Evolutionary conservation across 2,329 filamentous ascomycete species (phyloP).

Genomic region (Alternaria postmessia): DNA sequence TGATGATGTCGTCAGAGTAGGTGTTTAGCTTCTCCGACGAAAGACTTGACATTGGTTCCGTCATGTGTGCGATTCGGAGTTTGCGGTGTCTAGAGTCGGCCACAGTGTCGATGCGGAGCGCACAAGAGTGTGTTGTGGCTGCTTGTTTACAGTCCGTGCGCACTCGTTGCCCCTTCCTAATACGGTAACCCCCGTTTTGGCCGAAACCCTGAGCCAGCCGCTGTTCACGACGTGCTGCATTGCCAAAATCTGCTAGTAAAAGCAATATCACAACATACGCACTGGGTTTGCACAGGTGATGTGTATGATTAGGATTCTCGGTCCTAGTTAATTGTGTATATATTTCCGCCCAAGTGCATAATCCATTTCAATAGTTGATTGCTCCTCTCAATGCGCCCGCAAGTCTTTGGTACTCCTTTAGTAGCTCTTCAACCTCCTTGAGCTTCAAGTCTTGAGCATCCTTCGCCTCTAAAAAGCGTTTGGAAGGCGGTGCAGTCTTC

Average conservation of each 20-base stretch:
- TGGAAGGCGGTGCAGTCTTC: constrained; percentile 57
- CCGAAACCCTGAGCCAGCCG: background rate
- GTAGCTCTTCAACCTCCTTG: constrained; percentile 58
- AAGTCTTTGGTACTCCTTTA: constrained; percentile 55
- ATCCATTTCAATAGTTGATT: constrained; percentile 45
- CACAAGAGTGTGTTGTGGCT: constrained; percentile 19
- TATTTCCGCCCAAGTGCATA: background rate
- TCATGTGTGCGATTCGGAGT: constrained; percentile 30
- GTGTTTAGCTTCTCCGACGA: constrained; percentile 44
- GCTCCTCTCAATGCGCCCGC: constrained; percentile 55
- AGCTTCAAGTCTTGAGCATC: constrained; percentile 57
- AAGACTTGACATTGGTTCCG: constrained; percentile 42
- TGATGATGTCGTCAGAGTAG: constrained; percentile 25
- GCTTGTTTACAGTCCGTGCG: constrained; percentile 25
- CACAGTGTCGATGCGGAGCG: constrained; percentile 23
- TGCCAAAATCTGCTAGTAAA: background rate
- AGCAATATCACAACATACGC: background rate
- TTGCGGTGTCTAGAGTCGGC: constrained; percentile 21
- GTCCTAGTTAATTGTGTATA: background rate
- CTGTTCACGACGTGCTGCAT: background rate
- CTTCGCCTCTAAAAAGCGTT: constrained; percentile 57
- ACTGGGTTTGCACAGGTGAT: background rate
- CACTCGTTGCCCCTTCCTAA: constrained; percentile 18
- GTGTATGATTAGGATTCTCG: background rate
- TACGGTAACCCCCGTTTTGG: constrained; percentile 20